A percentile compares a stretch with the other conserved stretches of the same genome.
phyloP scores from a whole-genome alignment of 1,284 basidiomycete genomes.

The Trichosporon sp. region DNA sequence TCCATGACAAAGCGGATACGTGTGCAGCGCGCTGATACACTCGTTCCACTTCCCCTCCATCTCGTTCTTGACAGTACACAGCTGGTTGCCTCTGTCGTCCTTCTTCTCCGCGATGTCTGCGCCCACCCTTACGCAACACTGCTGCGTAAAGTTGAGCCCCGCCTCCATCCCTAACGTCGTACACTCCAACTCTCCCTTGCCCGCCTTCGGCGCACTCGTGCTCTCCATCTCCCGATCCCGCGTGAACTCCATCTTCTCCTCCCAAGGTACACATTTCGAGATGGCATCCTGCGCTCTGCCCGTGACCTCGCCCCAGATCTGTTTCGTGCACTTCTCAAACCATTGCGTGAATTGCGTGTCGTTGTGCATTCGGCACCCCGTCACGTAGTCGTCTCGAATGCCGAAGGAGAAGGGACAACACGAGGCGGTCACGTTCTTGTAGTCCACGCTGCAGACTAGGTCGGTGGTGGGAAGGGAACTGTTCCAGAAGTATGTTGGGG shows the following conservation, averaged over 20 bases:
- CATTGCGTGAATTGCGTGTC: neutral
- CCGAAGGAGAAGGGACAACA: conserved; percentile 9
- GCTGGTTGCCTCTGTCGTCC: neutral
- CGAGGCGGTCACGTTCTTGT: conserved; percentile 9
- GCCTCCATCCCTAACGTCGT: neutral
- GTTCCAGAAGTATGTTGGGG: conserved; percentile 7
- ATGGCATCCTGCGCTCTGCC: neutral
- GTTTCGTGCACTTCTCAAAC: neutral
- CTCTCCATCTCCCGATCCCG: neutral
- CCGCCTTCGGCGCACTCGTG: neutral
- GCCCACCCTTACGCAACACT: neutral
- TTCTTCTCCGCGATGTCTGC: neutral
- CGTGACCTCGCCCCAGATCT: conserved; percentile 4
- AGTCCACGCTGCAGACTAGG: neutral
- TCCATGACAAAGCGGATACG: neutral
- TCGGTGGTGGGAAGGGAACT: neutral
- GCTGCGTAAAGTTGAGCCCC: neutral
- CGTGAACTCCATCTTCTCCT: neutral
- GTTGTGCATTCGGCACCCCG: conserved; percentile 9
- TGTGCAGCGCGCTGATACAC: neutral
- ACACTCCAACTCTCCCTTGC: neutral
- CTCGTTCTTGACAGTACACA: neutral
- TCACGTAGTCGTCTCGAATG: neutral
- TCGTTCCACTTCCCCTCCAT: conserved; percentile 10
- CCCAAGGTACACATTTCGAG: neutral